Base-by-base conservation (phyloP, 768 basidiomycete genomes). In the Tricholoma matsutake region DNA sequence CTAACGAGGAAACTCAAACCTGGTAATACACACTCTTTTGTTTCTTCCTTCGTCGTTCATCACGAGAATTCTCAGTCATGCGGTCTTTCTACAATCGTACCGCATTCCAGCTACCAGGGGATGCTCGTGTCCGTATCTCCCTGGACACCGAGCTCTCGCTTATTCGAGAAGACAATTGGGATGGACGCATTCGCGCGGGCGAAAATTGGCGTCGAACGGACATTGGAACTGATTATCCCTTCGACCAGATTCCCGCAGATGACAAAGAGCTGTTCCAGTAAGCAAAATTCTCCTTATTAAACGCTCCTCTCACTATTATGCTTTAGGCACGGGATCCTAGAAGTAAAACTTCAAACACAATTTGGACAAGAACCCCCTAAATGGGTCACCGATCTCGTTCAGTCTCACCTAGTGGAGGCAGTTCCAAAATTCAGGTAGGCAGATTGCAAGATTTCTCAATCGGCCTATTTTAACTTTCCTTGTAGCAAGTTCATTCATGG, bases 31-130 rank as follows among this genome's bases (percentile, higher is more conserved):
- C 29, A 13, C 75, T 59, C 43, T 22, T 22, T 59, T 58, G 8
- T 8, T 59, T 35, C n/a, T 7, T 20, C 56, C 29, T 16, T 35
- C 25, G 31, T 20, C 45, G 45, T 54, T 49, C 18, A 13, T 39
- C 61, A 28, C 65, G 6, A 49, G 1, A 32, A 32, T 37, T 18
- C 52, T 16, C 8, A 96, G 96, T 98, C 37, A 87, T 96, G 89
- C 85, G 96, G 18, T 94, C 96, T 8, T 99, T 98, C 77, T 99
- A 98, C 78, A 97, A 98, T 71, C 91, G 97, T 43, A 98, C 97
- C 13, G 97, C 97, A 1, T 99, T 99, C 82, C 97, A 99, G 75
- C 85, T 99, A 22, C 97, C 97, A 8, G 96, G 96, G 20, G 96
- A 99, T 70, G 96, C 95, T n/a, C 87, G 94, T 56, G 97, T 99